Base-by-base conservation (phyloP, 208 protist genomes). In the Trypanosomatidae sp. region DNA sequence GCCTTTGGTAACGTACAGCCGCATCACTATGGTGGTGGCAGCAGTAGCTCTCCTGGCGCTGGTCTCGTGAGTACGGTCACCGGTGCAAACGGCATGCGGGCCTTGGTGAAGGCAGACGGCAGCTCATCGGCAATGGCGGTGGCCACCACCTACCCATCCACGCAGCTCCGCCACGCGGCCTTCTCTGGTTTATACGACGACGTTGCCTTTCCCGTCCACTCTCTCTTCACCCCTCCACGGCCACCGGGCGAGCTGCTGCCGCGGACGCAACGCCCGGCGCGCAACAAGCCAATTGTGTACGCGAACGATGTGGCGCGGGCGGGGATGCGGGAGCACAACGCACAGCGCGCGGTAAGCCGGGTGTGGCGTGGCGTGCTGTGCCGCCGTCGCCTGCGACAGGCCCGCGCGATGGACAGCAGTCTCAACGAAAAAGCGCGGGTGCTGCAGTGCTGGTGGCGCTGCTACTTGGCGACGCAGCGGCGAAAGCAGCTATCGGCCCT, bases 361-460 rank as follows among this genome's bases (percentile, higher is more conserved):
- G 75, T 94, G 66, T 96, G 91, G 89, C 89, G 91, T n/a, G 91
- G 91, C 19, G 77, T 96, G 25, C 52, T 88, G 59, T 87, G 84
- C 44, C 89, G 91, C 46, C 89, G 91, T 22, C 78, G 80, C 0
- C 82, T 93, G 52, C 79, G 73, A 3, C 84, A 87, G 70, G 80
- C 74, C 25, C 84, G 80, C 15, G 83, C 75, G 10, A 71, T 81
- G 66, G 73, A 83, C 4, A 58, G 80, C 28, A 70, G 85, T 56
- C 77, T 91, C 28, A 83, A 81, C 66, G 50, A 69, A 19, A 85
- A 85, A 30, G 88, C 87, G 6, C 84, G 71, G 28, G 74, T 69
- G 41, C 91, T 94, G 59, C 91, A 96, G 79, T 91, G 89, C 80
- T 96, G 87, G 87, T 96, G 91, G 89, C 91, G 91, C 53, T 66